Evolutionary conservation across 768 basidiomycete genomes (phyloP).

Genomic region (Dioszegia aurantiaca): DNA sequence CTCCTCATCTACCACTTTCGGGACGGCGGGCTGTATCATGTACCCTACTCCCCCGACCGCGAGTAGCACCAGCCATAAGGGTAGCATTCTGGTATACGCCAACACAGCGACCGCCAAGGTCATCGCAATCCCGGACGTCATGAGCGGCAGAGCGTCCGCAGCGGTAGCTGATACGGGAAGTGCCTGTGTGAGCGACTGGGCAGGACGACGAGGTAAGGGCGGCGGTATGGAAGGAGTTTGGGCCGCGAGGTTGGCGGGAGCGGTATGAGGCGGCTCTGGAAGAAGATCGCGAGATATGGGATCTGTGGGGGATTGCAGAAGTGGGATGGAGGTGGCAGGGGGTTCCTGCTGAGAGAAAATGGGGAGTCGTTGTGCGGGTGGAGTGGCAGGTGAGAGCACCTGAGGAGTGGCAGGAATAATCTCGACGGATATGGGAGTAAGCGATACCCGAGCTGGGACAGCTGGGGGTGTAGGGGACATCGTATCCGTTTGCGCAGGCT

Average conservation of each 20-base stretch:
- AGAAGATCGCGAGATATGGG: background rate
- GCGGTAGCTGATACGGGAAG: background rate
- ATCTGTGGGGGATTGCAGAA: background rate
- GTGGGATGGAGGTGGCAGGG: background rate
- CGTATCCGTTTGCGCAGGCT: background rate
- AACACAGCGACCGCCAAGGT: background rate
- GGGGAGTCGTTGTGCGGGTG: background rate
- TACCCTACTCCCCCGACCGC: background rate
- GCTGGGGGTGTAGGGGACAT: background rate
- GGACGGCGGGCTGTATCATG: background rate
- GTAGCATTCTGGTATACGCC: constrained; percentile 7
- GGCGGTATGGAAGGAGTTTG: constrained; percentile 1
- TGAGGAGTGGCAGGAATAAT: constrained; percentile 16
- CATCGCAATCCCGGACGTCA: constrained; percentile 1
- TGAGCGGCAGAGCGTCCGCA: background rate
- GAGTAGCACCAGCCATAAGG: constrained; percentile 12
- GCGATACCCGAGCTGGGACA: background rate
- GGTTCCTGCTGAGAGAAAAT: background rate
- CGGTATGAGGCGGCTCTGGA: constrained; percentile 3
- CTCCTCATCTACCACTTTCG: constrained; percentile 4
- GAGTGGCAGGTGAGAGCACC: background rate
- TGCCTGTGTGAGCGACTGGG: background rate
- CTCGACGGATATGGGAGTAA: constrained; percentile 8
- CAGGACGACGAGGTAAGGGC: constrained; percentile 1
- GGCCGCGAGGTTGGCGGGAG: background rate